These are phyloP conservation scores for Daldinia sp. DNA, from an alignment of 2,329 filamentous ascomycete species.

Conservation along the genomic window DNA sequence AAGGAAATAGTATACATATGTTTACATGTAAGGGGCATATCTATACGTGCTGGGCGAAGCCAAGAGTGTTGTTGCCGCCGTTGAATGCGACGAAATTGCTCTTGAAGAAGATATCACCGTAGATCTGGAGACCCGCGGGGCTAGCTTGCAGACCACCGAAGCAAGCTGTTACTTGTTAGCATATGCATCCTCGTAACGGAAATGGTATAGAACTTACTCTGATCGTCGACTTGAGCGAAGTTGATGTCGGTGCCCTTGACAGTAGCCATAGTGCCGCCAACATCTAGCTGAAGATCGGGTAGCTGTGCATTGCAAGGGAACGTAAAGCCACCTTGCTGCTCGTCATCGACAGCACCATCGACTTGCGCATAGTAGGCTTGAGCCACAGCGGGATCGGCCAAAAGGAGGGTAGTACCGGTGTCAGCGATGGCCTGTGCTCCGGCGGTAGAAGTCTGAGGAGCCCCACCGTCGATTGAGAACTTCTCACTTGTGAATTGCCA, in stretches of 20 bases:
- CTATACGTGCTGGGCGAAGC: constrained; percentile 67
- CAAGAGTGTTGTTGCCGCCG: constrained; percentile 65
- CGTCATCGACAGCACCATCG: constrained; percentile 56
- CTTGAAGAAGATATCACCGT: constrained; percentile 72
- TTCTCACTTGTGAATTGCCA: constrained; percentile 55
- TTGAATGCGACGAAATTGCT: constrained; percentile 70
- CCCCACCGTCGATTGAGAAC: constrained; percentile 50
- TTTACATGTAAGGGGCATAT: constrained; percentile 7
- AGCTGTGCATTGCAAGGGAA: constrained; percentile 61
- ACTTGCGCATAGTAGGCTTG: constrained; percentile 63
- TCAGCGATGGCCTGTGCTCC: constrained; percentile 65
- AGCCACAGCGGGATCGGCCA: constrained; percentile 66
- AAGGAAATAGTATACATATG: constrained; percentile 20
- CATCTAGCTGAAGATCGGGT: constrained; percentile 65
- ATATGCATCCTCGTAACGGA: not conserved
- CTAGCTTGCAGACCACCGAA: constrained; percentile 76
- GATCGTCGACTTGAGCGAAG: constrained; percentile 63
- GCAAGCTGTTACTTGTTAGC: constrained; percentile 60
- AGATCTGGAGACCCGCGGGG: constrained; percentile 68
- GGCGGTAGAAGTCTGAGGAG: constrained; percentile 52
- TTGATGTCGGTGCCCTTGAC: constrained; percentile 66
- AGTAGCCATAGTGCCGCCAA: constrained; percentile 68
- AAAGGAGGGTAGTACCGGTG: constrained; percentile 73
- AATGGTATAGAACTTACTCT: constrained; percentile 59
- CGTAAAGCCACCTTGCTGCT: constrained; percentile 58